Conservation (phyloP, 495 filamentous ascomycete genomes). For the Chaetomium tenue region DNA sequence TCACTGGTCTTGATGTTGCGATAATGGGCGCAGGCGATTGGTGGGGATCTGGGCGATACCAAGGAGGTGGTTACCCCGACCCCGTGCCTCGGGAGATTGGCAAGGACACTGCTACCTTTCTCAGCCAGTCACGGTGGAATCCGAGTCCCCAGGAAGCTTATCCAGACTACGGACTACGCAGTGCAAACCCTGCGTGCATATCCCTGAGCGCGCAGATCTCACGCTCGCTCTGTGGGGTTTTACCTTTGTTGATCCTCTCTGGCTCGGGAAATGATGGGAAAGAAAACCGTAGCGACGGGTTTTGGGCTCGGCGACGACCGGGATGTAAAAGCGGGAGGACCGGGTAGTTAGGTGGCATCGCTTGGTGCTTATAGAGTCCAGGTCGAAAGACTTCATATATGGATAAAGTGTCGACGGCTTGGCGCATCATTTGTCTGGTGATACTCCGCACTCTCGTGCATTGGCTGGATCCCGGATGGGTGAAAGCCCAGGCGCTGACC, state of each 20-base stretch:
- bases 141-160: neutral
- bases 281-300: neutral
- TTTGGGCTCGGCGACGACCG: neutral
- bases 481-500: neutral
- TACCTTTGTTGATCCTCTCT: neutral
- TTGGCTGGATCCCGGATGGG: neutral
- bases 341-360: neutral
- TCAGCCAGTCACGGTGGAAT: neutral
- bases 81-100: neutral
- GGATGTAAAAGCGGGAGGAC: neutral
- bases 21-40: neutral
- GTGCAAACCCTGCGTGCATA: neutral
- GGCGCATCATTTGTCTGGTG: slow-evolving; percentile 10
- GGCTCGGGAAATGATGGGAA: neutral
- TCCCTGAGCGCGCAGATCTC: neutral
- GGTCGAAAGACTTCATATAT: slow-evolving; percentile 17
- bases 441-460: neutral
- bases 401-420: slow-evolving; percentile 24
- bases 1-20: neutral
- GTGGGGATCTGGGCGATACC: neutral
- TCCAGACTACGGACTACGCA: neutral
- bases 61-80: neutral
- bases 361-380: slow-evolving; percentile 2
- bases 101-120: neutral
- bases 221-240: neutral